Evolutionary conservation across 495 filamentous ascomycete genomes (phyloP), one percentile per base, ranked within the genome.

Genomic region (Aspergillus diversus): DNA sequence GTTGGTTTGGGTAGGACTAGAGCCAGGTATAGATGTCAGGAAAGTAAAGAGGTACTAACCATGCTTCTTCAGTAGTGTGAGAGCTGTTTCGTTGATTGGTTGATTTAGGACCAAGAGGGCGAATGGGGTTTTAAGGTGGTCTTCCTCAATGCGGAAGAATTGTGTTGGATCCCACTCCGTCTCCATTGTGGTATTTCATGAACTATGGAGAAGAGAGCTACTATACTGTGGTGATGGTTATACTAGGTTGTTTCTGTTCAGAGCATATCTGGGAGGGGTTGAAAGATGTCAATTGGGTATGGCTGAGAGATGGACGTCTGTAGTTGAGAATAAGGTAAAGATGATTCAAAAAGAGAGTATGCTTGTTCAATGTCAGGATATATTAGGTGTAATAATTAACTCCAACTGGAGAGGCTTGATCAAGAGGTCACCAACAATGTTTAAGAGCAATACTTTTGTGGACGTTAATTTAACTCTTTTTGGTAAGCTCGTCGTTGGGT

Each of bases 31-130:
- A 42, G 31, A 39, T 43, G 17, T 2, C 32, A 15, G 13, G 31
- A 42, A 37, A 50, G 46, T 55, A 42, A 21, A 9, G 12, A 34
- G 49, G 31, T 57, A 69, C 77, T 56, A 71, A 90, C 89, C 85
- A 69, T 85, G 83, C 60, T 79, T 73, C 80, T 84, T 86, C 6
- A 91, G 69, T 27, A 79, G 77, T 34, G 68, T 60, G 82, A 79
- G 71, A 75, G 75, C 64, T 50, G 66, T 66, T 75, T 79, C 72
- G 4, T 81, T 81, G 55, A 93, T 85, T 43, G 89, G 88, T 64
- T 91, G 87, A 69, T 95, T 91, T 42, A 93, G 80, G 12, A 92
- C 72, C 33, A 93, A 66, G 27, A 93, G 75, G 2, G 85, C 86
- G 64, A 86, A 90, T 37, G 73, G 73, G 15, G 69, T 71, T 27